Base-by-base conservation (phyloP, 2,329 filamentous ascomycete genomes). In the Talaromyces piceae region DNA sequence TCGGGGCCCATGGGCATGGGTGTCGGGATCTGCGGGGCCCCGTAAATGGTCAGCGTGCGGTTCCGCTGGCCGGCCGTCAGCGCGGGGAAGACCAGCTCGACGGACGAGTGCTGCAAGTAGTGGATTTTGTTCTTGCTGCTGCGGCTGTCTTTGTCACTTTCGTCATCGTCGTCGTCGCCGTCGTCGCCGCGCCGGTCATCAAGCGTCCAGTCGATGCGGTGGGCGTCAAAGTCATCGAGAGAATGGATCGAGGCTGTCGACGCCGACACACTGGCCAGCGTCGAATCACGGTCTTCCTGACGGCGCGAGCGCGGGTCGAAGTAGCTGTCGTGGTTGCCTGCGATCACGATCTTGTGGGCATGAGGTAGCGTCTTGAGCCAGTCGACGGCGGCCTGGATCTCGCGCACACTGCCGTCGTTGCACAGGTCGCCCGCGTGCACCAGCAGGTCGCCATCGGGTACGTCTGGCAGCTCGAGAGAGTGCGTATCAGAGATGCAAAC, bases 401-500 rank as follows among this genome's bases (percentile, higher is more conserved):
- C 85, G 11, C 74, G 73, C 0, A 81, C 77, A 7, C 82, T 86
- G 33, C 91, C 91, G 20, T 75, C 73, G 59, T 88, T 83, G 49
- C 84, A 86, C 61, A 95, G 75, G 70, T 97, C 91, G 31, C 91
- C 91, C 2, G 89, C 87, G 64, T 96, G 91, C 59, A 97, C 86
- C 45, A 97, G 79, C 20, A 96, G 75, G 66, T 96, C 90, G 51
- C 90, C 91, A 8, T 78, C 69, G 0, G 90, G 89, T 3, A 72
- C 56, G 28, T 67, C 60, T 11, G 54, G 39, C 57, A 65, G 67
- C 58, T 67, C 58, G 1, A 94, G 75, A n/a, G 75, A 59, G 71
- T 96, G 91, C 0, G 91, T 96, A 70, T 96, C 91, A 8, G 89
- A 91, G 57, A 96, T 82, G 70, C 88, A 95, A 56, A 96, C 87